Base-by-base conservation (phyloP, 2,329 filamentous ascomycete genomes). In the Cordyceps javanica region DNA sequence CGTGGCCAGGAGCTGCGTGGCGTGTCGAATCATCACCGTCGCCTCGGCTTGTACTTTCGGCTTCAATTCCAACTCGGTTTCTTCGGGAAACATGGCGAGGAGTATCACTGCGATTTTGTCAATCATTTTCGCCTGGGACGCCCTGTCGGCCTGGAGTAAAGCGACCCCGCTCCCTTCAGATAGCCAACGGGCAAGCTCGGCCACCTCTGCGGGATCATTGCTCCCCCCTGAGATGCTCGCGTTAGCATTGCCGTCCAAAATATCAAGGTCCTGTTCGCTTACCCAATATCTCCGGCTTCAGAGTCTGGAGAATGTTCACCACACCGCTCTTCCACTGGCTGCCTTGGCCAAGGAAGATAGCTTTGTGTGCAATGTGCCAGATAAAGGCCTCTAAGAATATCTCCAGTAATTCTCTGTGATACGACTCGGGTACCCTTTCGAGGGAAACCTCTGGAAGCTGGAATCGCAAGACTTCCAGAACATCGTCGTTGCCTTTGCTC, bases 401-500 rank as follows among this genome's bases (percentile, higher is more conserved):
- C 10, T 41, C 36, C 0, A 41, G 21, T 3, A 28, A 2, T 1
- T 21, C 36, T 30, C 3, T 13, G 0, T 14, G 3, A 5, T 9
- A 14, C 5, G 8, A 10, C 2, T 21, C 0, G 0, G 25, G 16
- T 2, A n/a, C 2, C 2, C 11, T 9, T 1, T 5, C 7, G 3
- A 52, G 30, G 7, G 6, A 14, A 9, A 8, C 13, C 0, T 5
- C 0, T 3, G 46, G 19, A 3, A 49, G 10, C 0, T 26, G 9
- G 9, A 1, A 6, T 21, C 28, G 44, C 25, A 48, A 11, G 13
- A 2, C 14, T 7, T 11, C 16, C 2, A 32, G 26, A 7, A 16
- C 21, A 2, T 13, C 1, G 3, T n/a, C 5, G 26, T 34, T 3
- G 19, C 5, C 13, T 3, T 25, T 34, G 19, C 10, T 26, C n/a